These are phyloP conservation scores for Tylopilus felleus DNA, from an alignment of 768 basidiomycete species.

Conservation along the genomic window DNA sequence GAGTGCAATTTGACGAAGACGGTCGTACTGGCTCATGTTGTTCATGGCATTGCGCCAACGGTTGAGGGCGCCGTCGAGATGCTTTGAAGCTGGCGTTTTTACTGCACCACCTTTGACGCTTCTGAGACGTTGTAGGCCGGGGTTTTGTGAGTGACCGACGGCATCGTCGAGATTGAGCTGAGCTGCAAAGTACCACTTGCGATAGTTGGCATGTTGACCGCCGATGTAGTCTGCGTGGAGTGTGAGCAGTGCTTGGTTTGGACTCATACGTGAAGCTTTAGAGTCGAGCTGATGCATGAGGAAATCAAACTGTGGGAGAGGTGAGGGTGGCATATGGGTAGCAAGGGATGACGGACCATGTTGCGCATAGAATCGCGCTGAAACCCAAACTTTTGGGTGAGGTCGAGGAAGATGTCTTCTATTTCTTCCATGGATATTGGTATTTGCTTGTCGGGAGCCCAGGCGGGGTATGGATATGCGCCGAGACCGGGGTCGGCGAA, in stretches of 20 bases:
- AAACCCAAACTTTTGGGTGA: slow-evolving; percentile 98
- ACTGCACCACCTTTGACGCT: slow-evolving; percentile 64
- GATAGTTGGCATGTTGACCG: slow-evolving; percentile 97
- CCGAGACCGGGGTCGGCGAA: slow-evolving; percentile 54
- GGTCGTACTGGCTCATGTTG: slow-evolving; percentile 98
- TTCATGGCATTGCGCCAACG: slow-evolving; percentile 99
- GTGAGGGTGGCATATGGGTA: slow-evolving; percentile 4
- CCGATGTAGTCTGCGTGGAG: slow-evolving; percentile 99
- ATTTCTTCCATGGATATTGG: slow-evolving; percentile 98
- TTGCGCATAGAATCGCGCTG: slow-evolving; percentile 95
- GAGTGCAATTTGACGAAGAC: slow-evolving; percentile 92
- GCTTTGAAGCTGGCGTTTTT: slow-evolving; percentile 61
- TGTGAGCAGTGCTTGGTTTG: slow-evolving; percentile 92
- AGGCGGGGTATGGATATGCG: slow-evolving; percentile 86
- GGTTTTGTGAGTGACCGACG: slow-evolving; percentile 92
- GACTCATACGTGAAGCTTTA: slow-evolving; percentile 96
- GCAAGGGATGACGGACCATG: slow-evolving; percentile 53
- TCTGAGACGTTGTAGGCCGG: slow-evolving; percentile 84
- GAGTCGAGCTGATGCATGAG: slow-evolving; percentile 98
- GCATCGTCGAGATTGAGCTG: slow-evolving; percentile 99
- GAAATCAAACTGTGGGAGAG: slow-evolving; percentile 76
- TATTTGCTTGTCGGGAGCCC: slow-evolving; percentile 89
- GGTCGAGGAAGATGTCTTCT: slow-evolving; percentile 97
- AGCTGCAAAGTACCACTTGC: slow-evolving; percentile 99
- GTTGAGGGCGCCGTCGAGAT: slow-evolving; percentile 89